Conservation (phyloP, 768 basidiomycete genomes). For the Termitomyces sp. region DNA sequence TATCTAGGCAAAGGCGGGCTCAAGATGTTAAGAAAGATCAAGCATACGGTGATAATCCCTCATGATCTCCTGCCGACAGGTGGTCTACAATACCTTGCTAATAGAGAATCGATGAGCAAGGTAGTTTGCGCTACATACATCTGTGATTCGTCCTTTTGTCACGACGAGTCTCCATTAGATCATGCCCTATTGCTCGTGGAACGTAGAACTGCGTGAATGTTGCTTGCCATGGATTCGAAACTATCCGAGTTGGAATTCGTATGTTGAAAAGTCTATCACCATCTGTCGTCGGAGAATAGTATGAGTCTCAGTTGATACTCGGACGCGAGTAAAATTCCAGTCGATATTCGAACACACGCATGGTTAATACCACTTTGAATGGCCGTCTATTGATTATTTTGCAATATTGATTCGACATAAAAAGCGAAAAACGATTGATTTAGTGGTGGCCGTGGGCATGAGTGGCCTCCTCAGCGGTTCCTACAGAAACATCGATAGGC, state of each 20-base stretch:
- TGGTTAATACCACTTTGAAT: neutral
- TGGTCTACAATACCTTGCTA: neutral
- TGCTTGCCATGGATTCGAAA: neutral
- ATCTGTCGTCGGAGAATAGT: neutral
- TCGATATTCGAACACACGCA: neutral
- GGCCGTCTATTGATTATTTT: conserved; percentile 5
- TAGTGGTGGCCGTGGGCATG: conserved; percentile 13
- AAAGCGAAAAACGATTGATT: conserved; percentile 2
- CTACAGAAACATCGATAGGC: conserved; percentile 8
- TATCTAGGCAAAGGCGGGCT: neutral
- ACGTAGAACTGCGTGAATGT: too few species aligned
- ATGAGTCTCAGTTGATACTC: neutral
- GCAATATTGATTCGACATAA: conserved; percentile 2
- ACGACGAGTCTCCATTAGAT: neutral
- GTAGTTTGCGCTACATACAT: neutral
- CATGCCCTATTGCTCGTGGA: neutral
- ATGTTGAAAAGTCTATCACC: too few species aligned
- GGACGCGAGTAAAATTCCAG: neutral
- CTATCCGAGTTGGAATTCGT: too few species aligned
- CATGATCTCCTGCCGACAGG: neutral
- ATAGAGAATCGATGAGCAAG: neutral
- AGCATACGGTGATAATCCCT: neutral
- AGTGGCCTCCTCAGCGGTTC: conserved; percentile 4
- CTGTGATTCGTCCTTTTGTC: neutral
- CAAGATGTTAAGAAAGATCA: neutral